phyloP scores from a whole-genome alignment of 768 basidiomycete genomes.

The Clathrus columnatus region DNA sequence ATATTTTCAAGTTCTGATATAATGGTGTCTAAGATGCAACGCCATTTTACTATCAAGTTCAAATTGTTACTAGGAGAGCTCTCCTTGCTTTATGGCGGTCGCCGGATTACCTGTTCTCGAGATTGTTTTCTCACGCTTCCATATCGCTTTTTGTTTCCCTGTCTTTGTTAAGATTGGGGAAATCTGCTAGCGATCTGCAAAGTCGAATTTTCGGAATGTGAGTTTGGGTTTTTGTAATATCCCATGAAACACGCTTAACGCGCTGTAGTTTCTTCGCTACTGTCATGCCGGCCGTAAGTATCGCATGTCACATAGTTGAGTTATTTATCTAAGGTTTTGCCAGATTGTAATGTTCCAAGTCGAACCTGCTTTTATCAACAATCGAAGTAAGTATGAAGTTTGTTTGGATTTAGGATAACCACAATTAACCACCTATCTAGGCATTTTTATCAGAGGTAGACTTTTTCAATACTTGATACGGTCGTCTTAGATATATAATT shows the following conservation, averaged over 20 bases:
- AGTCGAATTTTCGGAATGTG: slow-evolving; percentile 76
- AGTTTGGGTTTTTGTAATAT: slow-evolving; percentile 19
- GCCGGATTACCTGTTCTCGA: slow-evolving; percentile 78
- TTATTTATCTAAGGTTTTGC: not conserved
- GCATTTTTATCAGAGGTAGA: slow-evolving; percentile 27
- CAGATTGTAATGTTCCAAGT: slow-evolving; percentile 64
- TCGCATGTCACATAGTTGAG: not conserved
- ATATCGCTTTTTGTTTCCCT: slow-evolving; percentile 66
- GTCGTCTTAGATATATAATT: not conserved
- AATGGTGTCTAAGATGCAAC: slow-evolving; percentile 48
- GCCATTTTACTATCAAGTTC: slow-evolving; percentile 65
- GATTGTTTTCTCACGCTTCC: slow-evolving; percentile 67
- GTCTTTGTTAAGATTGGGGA: slow-evolving; percentile 69
- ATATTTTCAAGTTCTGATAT: not conserved
- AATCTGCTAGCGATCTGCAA: slow-evolving; percentile 56
- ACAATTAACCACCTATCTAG: slow-evolving; percentile 15
- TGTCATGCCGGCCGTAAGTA: slow-evolving; percentile 45
- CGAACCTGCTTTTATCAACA: slow-evolving; percentile 75
- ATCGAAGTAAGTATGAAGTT: slow-evolving; percentile 36
- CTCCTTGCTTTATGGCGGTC: slow-evolving; percentile 71
- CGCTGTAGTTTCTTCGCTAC: slow-evolving; percentile 51
- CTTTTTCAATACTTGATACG: no score
- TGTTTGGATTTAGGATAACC: not conserved
- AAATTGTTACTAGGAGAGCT: slow-evolving; percentile 56
- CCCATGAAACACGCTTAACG: not conserved